Evolutionary conservation across 306 rosid species (phyloP).

Genomic region (Coriaria nepalensis): DNA sequence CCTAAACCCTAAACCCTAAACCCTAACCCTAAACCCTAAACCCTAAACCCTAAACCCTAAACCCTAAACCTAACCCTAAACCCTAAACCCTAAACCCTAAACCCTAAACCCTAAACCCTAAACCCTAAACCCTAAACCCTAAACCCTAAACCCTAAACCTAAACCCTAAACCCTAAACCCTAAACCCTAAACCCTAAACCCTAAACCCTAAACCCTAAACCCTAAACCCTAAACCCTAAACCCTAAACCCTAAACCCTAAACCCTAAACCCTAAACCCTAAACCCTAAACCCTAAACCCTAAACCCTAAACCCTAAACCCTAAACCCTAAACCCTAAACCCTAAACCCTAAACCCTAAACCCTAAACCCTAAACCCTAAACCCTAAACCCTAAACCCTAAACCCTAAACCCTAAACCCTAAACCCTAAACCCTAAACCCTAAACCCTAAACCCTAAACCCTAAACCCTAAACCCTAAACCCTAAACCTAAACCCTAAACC

Average conservation of each 20-base stretch:
- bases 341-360: constrained; percentile 7
- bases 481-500: neutral
- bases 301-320: constrained; percentile 10
- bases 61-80: neutral
- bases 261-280: constrained; percentile 1
- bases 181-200: no score
- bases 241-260: no score
- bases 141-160: constrained; percentile 13
- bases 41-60: no score
- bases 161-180: constrained; percentile 2
- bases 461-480: constrained; percentile 10
- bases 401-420: neutral
- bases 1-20: no score
- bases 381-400: constrained; percentile 16
- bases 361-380: constrained; percentile 16
- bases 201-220: no score
- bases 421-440: constrained; percentile 10
- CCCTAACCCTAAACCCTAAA: no score
- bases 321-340: constrained; percentile 2
- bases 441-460: neutral
- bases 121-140: constrained; percentile 14
- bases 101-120: neutral
- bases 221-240: no score
- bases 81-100: neutral
- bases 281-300: constrained; percentile 8